A percentile compares a stretch with the other conserved stretches of the same genome.
Conservation (phyloP, 1,284 basidiomycete species). For the Cutaneotrichosporon spelunceum region DNA sequence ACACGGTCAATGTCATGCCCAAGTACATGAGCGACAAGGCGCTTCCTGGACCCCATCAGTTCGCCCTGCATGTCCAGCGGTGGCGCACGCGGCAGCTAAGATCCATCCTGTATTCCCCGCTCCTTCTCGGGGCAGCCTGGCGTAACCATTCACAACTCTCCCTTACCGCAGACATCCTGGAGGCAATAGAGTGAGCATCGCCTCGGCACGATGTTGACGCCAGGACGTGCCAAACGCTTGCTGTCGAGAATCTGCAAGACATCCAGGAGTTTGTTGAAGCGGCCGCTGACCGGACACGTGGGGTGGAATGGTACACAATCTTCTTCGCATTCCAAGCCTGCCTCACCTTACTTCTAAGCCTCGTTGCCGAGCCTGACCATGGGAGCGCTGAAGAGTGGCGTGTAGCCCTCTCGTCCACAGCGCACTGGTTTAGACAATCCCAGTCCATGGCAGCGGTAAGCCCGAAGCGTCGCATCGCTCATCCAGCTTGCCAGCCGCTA, state of each 20-base stretch:
- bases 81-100: constrained; percentile 29
- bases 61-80: constrained; percentile 18
- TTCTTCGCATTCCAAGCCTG: constrained; percentile 29
- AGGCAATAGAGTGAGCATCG: constrained; percentile 20
- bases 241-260: constrained; percentile 24
- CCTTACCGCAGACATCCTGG: constrained; percentile 11
- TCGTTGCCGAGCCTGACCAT: constrained; percentile 26
- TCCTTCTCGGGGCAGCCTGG: constrained; percentile 32
- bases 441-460: constrained; percentile 5
- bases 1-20: constrained; percentile 13
- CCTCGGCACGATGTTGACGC: background rate
- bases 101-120: constrained; percentile 30
- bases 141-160: constrained; percentile 1
- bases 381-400: constrained; percentile 11
- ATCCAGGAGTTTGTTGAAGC: constrained; percentile 18
- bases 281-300: constrained; percentile 7
- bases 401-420: constrained; percentile 6
- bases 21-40: background rate
- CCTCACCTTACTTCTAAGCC: constrained; percentile 25
- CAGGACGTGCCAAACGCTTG: constrained; percentile 23
- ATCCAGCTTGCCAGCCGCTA: constrained; percentile 1
- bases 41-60: background rate
- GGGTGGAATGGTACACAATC: constrained; percentile 27
- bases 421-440: constrained; percentile 18
- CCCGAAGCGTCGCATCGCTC: background rate